A percentile compares a stretch with the other conserved stretches of the same genome.
phyloP scores from a whole-genome alignment of 2,329 filamentous ascomycete genomes.

The Colletotrichum theobromicola region DNA sequence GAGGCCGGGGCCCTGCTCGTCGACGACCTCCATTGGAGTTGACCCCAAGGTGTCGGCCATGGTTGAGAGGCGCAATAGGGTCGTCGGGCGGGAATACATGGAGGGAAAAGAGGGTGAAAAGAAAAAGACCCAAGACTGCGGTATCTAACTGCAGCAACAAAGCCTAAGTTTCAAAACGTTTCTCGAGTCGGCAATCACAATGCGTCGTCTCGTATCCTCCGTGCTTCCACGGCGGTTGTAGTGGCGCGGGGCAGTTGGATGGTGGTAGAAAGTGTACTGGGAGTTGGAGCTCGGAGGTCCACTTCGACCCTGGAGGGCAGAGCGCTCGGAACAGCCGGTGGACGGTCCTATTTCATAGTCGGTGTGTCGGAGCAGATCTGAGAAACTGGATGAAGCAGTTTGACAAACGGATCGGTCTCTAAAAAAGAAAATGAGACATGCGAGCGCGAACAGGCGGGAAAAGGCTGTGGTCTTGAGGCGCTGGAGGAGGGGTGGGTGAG shows the following conservation, averaged over 20 bases:
- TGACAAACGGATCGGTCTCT: background rate
- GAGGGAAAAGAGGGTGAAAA: background rate
- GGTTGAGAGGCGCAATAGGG: background rate
- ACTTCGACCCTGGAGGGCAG: conserved; percentile 8
- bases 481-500: conserved; percentile 2
- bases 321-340: background rate
- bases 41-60: conserved; percentile 17
- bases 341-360: conserved; percentile 17
- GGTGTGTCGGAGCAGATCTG: background rate
- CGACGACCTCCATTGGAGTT: conserved; percentile 24
- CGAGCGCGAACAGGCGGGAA: background rate
- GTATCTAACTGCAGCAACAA: background rate
- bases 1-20: conserved; percentile 27
- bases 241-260: conserved; percentile 1
- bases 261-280: background rate
- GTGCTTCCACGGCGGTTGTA: background rate
- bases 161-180: background rate
- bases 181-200: background rate
- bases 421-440: conserved; percentile 6
- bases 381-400: background rate
- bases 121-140: background rate
- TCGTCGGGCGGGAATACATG: background rate
- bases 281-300: background rate
- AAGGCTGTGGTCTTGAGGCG: background rate
- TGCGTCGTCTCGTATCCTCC: background rate